Conservation (phyloP, 2,329 filamentous ascomycete genomes). For the Botryotinia narcissicola region DNA sequence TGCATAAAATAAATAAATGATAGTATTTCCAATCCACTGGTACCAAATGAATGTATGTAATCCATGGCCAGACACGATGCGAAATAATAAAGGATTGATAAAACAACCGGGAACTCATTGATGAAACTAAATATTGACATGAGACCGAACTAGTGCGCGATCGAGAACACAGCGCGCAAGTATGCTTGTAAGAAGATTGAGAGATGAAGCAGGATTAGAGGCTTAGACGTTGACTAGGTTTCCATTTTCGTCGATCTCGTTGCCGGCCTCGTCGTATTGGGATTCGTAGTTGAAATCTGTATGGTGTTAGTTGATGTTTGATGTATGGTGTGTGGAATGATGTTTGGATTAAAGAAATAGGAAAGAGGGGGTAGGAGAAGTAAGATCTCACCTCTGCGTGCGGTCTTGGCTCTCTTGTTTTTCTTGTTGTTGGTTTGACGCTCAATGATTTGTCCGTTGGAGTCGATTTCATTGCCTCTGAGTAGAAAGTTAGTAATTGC, state of each 20-base stretch:
- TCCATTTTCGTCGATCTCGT: slow-evolving; percentile 14
- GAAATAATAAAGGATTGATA: background rate
- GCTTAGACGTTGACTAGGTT: background rate
- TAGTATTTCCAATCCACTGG: background rate
- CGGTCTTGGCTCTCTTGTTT: background rate
- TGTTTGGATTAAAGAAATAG: background rate
- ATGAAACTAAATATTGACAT: background rate
- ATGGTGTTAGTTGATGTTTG: background rate
- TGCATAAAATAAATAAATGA: background rate
- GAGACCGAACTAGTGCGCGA: background rate
- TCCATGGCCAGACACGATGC: background rate
- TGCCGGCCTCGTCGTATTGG: slow-evolving; percentile 7
- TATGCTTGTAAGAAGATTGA: background rate
- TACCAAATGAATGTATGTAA: background rate
- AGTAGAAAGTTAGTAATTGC: background rate
- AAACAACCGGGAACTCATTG: background rate
- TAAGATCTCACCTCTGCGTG: background rate
- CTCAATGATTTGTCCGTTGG: background rate
- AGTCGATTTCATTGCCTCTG: background rate
- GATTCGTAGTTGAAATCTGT: background rate
- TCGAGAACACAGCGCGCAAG: background rate
- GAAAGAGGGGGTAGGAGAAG: background rate
- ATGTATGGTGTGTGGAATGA: fast-evolving
- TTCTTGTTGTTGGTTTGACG: background rate
- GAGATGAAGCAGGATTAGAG: background rate